Evolutionary conservation across 441 rosid genomes (phyloP), one percentile per base, ranked within the genome.

Genomic region (Mallotus repandus): DNA sequence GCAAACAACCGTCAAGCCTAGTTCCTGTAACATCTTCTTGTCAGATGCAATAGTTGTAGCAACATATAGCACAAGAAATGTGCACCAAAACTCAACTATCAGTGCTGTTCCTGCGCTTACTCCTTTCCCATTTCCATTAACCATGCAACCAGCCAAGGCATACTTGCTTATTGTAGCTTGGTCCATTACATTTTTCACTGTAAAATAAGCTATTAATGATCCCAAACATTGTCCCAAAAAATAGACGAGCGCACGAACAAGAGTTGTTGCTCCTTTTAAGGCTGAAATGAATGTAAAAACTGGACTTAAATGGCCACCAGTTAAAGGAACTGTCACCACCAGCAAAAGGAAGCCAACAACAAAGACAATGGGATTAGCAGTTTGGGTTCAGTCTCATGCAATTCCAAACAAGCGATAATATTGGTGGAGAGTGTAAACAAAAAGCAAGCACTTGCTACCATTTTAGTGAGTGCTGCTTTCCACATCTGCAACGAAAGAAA

Each of bases 281-380:
- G 80, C 79, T 0, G 84, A 77, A 2, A 84, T 78, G 78, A 79
- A 78, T 3, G 85, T 78, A 74, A 87, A 85, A 48, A 80, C 73
- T 4, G 87, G 88, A 71, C 74, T 85, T 86, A 87, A 72, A 65
- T 81, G 84, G 38, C 85, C 86, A 0, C 86, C 86, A 7, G 86
- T 71, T 46, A 84, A 52, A 32, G 87, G 87, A 70, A 84, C 69
- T 14, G 86, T 83, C 2, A 55, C 81, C 22, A 83, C 8, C 43
- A 84, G 85, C 52, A 79, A 68, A 45, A 84, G 81, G 67, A 76
- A 83, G 38, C 74, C 79, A 7, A 79, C 63, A 45, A 76, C 1
- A 71, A 84, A 84, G 18, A 84, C 84, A 6, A 76, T 2, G 87
- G 87, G 16, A 87, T 65, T 13, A 82, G 75, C 32, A 87, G 68